Evolutionary conservation across 1,284 basidiomycete genomes (phyloP).

Genomic region (Pascua guehoae): DNA sequence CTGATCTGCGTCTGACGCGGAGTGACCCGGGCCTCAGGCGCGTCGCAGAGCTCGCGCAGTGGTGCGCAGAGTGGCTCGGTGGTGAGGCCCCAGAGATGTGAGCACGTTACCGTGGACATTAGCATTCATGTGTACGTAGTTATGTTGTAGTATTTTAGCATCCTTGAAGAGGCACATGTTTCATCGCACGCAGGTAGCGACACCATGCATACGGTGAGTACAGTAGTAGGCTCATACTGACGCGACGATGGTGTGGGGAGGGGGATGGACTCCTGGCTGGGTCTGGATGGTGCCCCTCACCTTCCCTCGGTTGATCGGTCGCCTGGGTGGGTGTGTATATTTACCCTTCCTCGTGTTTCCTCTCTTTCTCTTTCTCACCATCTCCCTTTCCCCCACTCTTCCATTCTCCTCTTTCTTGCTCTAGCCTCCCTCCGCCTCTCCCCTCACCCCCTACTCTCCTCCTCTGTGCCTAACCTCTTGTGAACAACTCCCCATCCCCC

Average conservation of each 20-base stretch:
- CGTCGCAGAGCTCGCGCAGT: slow-evolving; percentile 32
- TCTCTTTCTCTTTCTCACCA: neutral
- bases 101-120: neutral
- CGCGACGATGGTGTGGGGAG: too few species aligned
- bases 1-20: slow-evolving; percentile 36
- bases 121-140: neutral
- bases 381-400: neutral
- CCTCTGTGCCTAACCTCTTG: neutral
- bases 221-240: too few species aligned
- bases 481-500: neutral
- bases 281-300: too few species aligned
- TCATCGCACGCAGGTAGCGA: too few species aligned
- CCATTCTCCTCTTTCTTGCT: neutral
- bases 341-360: neutral
- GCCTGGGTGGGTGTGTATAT: too few species aligned
- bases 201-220: too few species aligned
- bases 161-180: neutral
- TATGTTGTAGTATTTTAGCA: neutral
- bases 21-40: slow-evolving; percentile 35
- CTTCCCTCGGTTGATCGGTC: too few species aligned
- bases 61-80: slow-evolving; percentile 41
- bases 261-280: too few species aligned
- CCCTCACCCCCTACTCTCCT: neutral
- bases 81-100: slow-evolving; percentile 24
- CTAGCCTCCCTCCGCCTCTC: neutral